These are phyloP conservation scores for Elsinoe ampelina DNA, from an alignment of 2,329 filamentous ascomycete species.

Conservation along the genomic window DNA sequence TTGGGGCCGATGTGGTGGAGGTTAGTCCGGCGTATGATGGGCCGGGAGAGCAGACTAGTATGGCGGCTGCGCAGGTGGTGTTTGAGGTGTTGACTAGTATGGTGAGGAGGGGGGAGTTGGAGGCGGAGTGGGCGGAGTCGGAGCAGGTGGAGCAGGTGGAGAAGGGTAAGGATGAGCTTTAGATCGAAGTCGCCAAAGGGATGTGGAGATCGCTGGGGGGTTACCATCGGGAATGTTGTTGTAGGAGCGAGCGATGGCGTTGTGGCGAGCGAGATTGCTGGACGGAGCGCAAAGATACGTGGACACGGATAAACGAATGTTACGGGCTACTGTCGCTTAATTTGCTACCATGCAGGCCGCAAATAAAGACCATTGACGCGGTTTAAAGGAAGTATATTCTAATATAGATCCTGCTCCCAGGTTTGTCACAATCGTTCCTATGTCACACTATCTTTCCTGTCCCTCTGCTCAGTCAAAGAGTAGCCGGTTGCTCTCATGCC, in stretches of 20 bases:
- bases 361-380: too few species aligned
- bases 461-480: background rate
- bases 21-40: slow-evolving; percentile 80
- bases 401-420: too few species aligned
- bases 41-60: slow-evolving; percentile 65
- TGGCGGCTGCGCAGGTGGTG: slow-evolving; percentile 74
- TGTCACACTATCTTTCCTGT: too few species aligned
- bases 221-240: background rate
- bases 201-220: background rate
- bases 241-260: background rate
- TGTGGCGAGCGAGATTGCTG: background rate
- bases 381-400: too few species aligned
- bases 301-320: too few species aligned
- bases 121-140: slow-evolving; percentile 8
- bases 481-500: background rate
- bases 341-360: too few species aligned
- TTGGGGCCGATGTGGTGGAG: slow-evolving; percentile 86
- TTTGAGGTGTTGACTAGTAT: slow-evolving; percentile 78
- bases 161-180: slow-evolving; percentile 2
- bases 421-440: too few species aligned
- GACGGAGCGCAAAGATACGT: too few species aligned
- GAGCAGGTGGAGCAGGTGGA: background rate
- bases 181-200: background rate
- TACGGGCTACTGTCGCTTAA: too few species aligned
- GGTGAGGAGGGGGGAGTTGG: slow-evolving; percentile 39